Evolutionary conservation across 345 rosid species (phyloP).

Genomic region (Isatis tinctoria): DNA sequence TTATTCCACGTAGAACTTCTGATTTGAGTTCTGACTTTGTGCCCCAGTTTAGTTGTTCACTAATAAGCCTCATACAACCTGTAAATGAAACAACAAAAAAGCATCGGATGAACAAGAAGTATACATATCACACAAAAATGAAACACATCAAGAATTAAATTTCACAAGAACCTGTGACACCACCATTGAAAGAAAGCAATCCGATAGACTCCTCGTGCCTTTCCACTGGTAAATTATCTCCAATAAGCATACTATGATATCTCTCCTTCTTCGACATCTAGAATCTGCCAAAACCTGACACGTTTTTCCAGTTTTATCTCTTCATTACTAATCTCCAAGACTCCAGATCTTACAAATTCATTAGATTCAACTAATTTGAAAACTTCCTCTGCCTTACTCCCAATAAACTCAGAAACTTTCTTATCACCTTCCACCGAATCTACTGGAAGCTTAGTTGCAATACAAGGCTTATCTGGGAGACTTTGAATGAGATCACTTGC

Average conservation of each 20-base stretch:
- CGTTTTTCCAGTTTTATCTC: constrained; percentile 36
- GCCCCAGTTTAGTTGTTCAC: constrained; percentile 91
- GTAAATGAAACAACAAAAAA: constrained; percentile 11
- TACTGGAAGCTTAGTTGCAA: constrained; percentile 14
- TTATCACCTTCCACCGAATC: constrained; percentile 20
- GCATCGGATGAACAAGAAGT: not conserved
- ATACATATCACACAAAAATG: not conserved
- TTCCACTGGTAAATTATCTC: constrained; percentile 24
- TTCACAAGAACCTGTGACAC: constrained; percentile 63
- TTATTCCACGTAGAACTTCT: constrained; percentile 83
- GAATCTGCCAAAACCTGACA: constrained; percentile 17
- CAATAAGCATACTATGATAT: constrained; percentile 35
- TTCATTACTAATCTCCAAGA: constrained; percentile 21
- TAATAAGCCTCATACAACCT: constrained; percentile 95
- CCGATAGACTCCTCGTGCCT: constrained; percentile 50
- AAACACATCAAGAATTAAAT: too few species aligned
- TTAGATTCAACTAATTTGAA: constrained; percentile 6
- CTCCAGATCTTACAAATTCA: constrained; percentile 25
- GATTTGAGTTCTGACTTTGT: constrained; percentile 83
- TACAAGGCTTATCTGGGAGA: constrained; percentile 18
- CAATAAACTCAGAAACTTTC: constrained; percentile 12
- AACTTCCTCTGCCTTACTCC: constrained; percentile 18
- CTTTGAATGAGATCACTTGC: constrained; percentile 23
- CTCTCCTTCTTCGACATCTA: constrained; percentile 57
- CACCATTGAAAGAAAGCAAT: constrained; percentile 91